These are phyloP conservation scores for Alloteropsis semialata DNA, from an alignment of 176 grass and related monocot species.

Conservation along the genomic window DNA sequence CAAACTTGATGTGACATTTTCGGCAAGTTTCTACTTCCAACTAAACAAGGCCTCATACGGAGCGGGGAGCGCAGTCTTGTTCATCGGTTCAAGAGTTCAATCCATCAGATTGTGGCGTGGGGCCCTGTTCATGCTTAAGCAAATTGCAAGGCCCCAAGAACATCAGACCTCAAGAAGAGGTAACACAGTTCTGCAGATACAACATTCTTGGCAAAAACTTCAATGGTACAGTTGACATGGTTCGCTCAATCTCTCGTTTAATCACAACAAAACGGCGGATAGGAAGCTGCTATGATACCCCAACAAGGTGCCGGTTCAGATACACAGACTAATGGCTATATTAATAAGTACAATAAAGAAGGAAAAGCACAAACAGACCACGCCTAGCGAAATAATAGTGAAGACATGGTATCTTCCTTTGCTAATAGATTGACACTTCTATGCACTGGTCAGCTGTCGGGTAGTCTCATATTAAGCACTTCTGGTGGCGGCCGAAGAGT, in stretches of 20 bases:
- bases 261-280: neutral
- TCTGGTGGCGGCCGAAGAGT: slow-evolving; percentile 76
- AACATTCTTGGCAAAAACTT: neutral
- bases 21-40: too few relatives aligned
- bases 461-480: slow-evolving; percentile 64
- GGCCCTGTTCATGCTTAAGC: neutral
- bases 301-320: slow-evolving; percentile 10
- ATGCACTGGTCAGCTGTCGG: slow-evolving; percentile 50
- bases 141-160: neutral
- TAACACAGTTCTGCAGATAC: neutral
- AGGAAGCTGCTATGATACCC: slow-evolving; percentile 17
- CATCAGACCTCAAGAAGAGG: neutral
- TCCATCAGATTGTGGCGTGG: too few relatives aligned
- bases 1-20: too few relatives aligned
- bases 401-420: neutral
- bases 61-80: neutral
- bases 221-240: neutral
- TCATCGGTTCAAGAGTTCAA: neutral
- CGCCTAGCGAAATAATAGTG: neutral
- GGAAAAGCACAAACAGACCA: neutral
- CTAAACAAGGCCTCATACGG: too few relatives aligned
- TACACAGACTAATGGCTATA: slow-evolving; percentile 12
- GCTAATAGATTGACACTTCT: slow-evolving; percentile 33
- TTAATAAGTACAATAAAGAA: slow-evolving; percentile 9
- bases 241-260: neutral